Evolutionary conservation across 805 yeast species (phyloP).

Genomic region (Yarrowia sp.): DNA sequence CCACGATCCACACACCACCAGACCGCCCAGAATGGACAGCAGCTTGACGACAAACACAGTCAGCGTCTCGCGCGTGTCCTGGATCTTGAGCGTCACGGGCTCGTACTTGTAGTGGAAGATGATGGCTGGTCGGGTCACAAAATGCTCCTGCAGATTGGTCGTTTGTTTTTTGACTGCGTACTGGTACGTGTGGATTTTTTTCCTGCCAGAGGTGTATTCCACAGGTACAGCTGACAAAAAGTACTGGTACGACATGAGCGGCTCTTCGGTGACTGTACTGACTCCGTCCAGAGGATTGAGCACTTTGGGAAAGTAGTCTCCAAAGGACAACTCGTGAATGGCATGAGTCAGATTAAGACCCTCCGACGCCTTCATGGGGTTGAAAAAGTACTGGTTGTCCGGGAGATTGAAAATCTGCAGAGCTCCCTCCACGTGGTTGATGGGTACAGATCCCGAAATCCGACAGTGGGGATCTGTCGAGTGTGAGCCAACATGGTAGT

Average conservation of each 20-base stretch:
- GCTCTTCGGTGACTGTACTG: slow-evolving; percentile 52
- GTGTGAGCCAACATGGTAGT: neutral
- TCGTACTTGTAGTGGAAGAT: slow-evolving; percentile 84
- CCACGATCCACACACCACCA: slow-evolving; percentile 68
- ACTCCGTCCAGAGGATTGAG: slow-evolving; percentile 85
- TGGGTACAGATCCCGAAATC: slow-evolving; percentile 46
- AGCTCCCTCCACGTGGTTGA: slow-evolving; percentile 81
- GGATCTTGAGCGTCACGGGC: slow-evolving; percentile 67
- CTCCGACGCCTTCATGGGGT: slow-evolving; percentile 1
- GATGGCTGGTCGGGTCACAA: slow-evolving; percentile 62
- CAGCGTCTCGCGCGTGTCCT: slow-evolving; percentile 73
- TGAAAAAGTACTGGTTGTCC: slow-evolving; percentile 34
- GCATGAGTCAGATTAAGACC: slow-evolving; percentile 76
- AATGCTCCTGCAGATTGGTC: slow-evolving; percentile 30
- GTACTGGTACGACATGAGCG: slow-evolving; percentile 50
- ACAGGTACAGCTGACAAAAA: slow-evolving; percentile 82
- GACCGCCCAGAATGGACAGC: slow-evolving; percentile 80
- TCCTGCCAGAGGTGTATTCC: slow-evolving; percentile 43
- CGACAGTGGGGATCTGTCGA: slow-evolving; percentile 28
- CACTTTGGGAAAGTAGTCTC: slow-evolving; percentile 81
- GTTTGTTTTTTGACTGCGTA: slow-evolving; percentile 50
- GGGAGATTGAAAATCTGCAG: slow-evolving; percentile 65
- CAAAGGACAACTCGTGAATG: slow-evolving; percentile 84
- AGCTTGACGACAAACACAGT: slow-evolving; percentile 71
- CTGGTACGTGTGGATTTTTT: slow-evolving; percentile 68